phyloP scores from a whole-genome alignment of 2,329 filamentous ascomycete species.

The Aspergillus flavus region DNA sequence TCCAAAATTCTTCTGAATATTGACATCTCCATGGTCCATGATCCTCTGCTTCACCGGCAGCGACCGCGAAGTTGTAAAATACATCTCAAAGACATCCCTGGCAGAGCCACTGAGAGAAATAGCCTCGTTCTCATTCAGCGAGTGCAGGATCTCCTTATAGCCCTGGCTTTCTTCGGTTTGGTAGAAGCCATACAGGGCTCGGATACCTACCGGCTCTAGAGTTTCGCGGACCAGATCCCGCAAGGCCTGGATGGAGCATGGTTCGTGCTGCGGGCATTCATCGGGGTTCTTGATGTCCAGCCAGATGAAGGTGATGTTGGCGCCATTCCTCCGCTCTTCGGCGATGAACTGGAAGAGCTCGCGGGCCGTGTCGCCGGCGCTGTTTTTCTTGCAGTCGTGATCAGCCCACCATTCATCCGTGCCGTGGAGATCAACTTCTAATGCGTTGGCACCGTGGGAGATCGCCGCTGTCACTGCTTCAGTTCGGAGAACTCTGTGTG shows the following conservation, averaged over 20 bases:
- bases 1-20: not conserved
- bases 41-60: not conserved
- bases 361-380: conserved; percentile 5
- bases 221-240: conserved; percentile 18
- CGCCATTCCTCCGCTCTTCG: conserved; percentile 7
- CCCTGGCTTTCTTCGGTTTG: conserved; percentile 7
- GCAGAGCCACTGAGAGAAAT: conserved; percentile 3
- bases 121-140: conserved; percentile 9
- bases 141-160: conserved; percentile 12
- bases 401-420: conserved; percentile 23
- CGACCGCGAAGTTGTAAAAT: not conserved
- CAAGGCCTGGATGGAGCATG: conserved; percentile 18
- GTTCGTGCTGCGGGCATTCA: conserved; percentile 7
- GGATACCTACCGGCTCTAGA: conserved; percentile 16
- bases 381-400: conserved; percentile 15
- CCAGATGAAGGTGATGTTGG: conserved; percentile 23
- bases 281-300: conserved; percentile 27
- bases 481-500: conserved; percentile 39
- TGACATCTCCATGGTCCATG: conserved; percentile 9
- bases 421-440: conserved; percentile 23
- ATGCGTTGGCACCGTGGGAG: conserved; percentile 22
- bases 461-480: conserved; percentile 17
- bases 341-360: conserved; percentile 20
- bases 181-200: conserved; percentile 22
- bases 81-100: not conserved